phyloP scores from a whole-genome alignment of 257 asterid genomes.

The Cynanchum wilfordii region DNA sequence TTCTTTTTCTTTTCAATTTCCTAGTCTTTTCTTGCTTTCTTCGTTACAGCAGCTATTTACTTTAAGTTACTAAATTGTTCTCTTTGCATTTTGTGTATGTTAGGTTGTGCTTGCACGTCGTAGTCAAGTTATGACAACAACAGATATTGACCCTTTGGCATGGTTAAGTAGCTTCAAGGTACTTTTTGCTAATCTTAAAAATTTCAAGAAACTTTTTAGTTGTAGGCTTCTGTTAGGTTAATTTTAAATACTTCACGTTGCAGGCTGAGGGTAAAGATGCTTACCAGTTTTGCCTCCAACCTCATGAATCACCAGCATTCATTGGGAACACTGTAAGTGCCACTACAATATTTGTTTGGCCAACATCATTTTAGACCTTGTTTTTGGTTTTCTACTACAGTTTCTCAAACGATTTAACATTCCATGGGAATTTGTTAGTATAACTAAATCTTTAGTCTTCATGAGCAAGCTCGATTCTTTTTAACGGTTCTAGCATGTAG shows the following conservation, averaged over 20 bases:
- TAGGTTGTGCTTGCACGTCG: constrained; percentile 98
- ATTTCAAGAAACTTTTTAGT: not conserved
- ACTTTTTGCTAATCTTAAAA: not conserved
- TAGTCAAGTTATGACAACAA: constrained; percentile 68
- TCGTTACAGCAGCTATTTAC: not conserved
- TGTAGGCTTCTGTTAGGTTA: constrained; percentile 8
- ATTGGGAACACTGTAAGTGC: constrained; percentile 89
- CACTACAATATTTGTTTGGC: not conserved
- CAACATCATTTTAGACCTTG: not conserved
- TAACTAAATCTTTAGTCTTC: too few relatives aligned
- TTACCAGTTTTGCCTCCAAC: constrained; percentile 89
- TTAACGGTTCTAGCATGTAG: too few relatives aligned
- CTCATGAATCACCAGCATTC: constrained; percentile 87
- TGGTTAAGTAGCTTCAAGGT: constrained; percentile 85
- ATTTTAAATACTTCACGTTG: constrained; percentile 5
- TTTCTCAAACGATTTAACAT: not conserved
- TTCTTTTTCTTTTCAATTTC: not conserved
- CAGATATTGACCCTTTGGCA: constrained; percentile 64
- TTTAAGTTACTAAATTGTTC: constrained; percentile 3
- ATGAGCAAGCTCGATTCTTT: too few relatives aligned
- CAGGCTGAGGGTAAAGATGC: constrained; percentile 76
- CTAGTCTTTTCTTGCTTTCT: not conserved
- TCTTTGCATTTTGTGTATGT: constrained; percentile 11
- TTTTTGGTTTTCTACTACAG: not conserved
- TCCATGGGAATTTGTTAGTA: not conserved